A percentile compares a stretch with the other conserved stretches of the same genome.
Evolutionary conservation across 2,329 filamentous ascomycete species (phyloP).

Genomic region (Rutstroemia sp.): DNA sequence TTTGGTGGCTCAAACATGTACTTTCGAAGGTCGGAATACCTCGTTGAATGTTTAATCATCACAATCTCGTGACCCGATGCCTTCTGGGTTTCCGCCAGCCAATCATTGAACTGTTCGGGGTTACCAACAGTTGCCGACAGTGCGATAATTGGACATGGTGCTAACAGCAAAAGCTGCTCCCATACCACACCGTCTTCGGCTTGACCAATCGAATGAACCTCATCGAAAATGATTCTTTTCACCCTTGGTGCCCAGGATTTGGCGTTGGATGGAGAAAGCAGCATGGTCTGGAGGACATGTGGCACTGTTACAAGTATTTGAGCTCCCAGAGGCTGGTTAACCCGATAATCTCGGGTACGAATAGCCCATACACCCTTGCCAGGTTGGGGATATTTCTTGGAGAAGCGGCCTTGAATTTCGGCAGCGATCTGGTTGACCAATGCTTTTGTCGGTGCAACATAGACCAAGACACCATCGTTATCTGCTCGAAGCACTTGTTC

Average conservation of each 20-base stretch:
- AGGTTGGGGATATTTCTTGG: constrained; percentile 49
- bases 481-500: constrained; percentile 62
- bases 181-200: constrained; percentile 69
- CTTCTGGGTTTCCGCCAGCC: constrained; percentile 58
- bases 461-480: constrained; percentile 66
- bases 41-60: constrained; percentile 60
- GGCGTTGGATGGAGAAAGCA: constrained; percentile 58
- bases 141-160: constrained; percentile 71
- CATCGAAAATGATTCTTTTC: constrained; percentile 74
- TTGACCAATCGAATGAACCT: constrained; percentile 74
- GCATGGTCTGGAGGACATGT: constrained; percentile 72
- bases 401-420: constrained; percentile 66
- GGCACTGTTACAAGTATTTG: constrained; percentile 74
- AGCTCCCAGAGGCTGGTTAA: constrained; percentile 66
- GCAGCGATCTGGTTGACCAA: constrained; percentile 79
- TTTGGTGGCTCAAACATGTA: constrained; percentile 54
- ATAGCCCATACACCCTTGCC: constrained; percentile 72
- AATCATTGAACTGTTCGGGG: constrained; percentile 59
- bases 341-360: constrained; percentile 65
- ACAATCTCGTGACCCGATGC: constrained; percentile 55
- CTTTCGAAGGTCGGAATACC: constrained; percentile 74
- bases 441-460: constrained; percentile 75
- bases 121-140: constrained; percentile 77
- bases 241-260: constrained; percentile 59
- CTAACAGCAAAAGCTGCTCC: constrained; percentile 69